A percentile compares a stretch with the other conserved stretches of the same genome.
These are phyloP conservation scores for Cercophora newfieldiana DNA, from an alignment of 495 filamentous ascomycete species.

Conservation along the genomic window DNA sequence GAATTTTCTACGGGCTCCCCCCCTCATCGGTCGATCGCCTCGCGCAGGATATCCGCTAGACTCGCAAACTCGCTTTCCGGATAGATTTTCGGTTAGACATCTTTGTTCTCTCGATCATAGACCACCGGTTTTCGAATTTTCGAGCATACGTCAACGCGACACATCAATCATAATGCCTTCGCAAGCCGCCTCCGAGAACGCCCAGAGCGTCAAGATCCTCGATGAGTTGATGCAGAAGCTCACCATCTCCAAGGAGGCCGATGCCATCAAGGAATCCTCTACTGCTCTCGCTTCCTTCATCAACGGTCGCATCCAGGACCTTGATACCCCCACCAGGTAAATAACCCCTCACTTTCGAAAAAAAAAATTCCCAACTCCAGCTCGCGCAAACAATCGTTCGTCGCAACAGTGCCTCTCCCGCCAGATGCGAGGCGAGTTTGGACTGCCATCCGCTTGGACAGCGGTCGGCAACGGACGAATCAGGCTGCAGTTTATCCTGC, in stretches of 20 bases:
- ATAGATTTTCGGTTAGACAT: conserved; percentile 34
- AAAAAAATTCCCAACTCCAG: not conserved
- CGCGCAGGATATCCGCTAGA: conserved; percentile 32
- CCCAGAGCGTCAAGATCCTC: conserved; percentile 52
- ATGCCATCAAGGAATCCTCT: conserved; percentile 49
- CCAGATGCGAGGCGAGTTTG: conserved; percentile 14
- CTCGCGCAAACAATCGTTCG: conserved; percentile 8
- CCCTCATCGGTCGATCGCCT: conserved; percentile 7
- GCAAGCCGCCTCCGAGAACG: conserved; percentile 43
- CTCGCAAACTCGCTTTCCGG: conserved; percentile 17
- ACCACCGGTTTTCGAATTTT: conserved; percentile 20
- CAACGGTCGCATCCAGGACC: conserved; percentile 53
- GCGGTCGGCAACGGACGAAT: conserved; percentile 19
- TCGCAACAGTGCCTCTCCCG: not conserved
- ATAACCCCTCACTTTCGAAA: conserved; percentile 19
- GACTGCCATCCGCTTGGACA: not conserved
- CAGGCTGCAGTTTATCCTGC: conserved; percentile 22
- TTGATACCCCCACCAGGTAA: conserved; percentile 52
- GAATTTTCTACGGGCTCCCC: conserved; percentile 38
- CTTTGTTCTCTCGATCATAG: conserved; percentile 21
- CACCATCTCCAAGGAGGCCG: conserved; percentile 53
- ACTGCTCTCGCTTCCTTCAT: conserved; percentile 50
- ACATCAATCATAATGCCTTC: conserved; percentile 33
- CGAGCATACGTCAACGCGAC: conserved; percentile 4
- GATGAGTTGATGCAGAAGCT: conserved; percentile 56